Evolutionary conservation across 2,329 filamentous ascomycete genomes (phyloP).

Genomic region (Sarocladiaceae sp.): DNA sequence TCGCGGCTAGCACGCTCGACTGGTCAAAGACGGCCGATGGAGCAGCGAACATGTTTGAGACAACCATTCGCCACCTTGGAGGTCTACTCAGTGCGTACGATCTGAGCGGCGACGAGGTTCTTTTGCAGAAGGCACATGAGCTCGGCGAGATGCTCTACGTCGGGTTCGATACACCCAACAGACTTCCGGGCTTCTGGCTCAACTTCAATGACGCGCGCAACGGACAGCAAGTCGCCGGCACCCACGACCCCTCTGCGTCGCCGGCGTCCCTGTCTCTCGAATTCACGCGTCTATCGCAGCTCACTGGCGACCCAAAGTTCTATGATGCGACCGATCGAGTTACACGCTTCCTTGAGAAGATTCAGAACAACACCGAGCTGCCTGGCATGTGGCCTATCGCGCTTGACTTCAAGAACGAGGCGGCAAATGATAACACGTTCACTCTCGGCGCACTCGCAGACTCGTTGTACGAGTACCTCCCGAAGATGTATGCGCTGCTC

Average conservation of each 20-base stretch:
- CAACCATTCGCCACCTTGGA: constrained; percentile 51
- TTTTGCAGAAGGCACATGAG: constrained; percentile 44
- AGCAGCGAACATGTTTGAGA: constrained; percentile 48
- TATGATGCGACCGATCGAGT: constrained; percentile 60
- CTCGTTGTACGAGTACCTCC: constrained; percentile 62
- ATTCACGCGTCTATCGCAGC: constrained; percentile 60
- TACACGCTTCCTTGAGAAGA: constrained; percentile 47
- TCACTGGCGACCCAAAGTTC: constrained; percentile 55
- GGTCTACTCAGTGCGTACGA: constrained; percentile 48
- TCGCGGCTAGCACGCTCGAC: constrained; percentile 41
- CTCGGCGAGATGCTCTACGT: constrained; percentile 49
- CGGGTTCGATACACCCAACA: constrained; percentile 48
- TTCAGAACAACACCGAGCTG: constrained; percentile 49
- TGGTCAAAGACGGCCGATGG: constrained; percentile 40
- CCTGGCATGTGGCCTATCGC: constrained; percentile 61
- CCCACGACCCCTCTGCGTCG: constrained; percentile 22
- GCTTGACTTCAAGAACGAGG: constrained; percentile 50
- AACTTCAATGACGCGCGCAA: constrained; percentile 33
- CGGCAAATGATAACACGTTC: constrained; percentile 43
- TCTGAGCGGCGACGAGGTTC: constrained; percentile 36
- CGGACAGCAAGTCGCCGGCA: constrained; percentile 42
- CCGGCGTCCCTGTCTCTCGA: constrained; percentile 58
- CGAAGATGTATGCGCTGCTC: constrained; percentile 61
- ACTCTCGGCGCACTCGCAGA: constrained; percentile 54
- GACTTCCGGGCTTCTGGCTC: constrained; percentile 36